Conservation (phyloP, 257 asterid species). For the Gentiana straminea region DNA sequence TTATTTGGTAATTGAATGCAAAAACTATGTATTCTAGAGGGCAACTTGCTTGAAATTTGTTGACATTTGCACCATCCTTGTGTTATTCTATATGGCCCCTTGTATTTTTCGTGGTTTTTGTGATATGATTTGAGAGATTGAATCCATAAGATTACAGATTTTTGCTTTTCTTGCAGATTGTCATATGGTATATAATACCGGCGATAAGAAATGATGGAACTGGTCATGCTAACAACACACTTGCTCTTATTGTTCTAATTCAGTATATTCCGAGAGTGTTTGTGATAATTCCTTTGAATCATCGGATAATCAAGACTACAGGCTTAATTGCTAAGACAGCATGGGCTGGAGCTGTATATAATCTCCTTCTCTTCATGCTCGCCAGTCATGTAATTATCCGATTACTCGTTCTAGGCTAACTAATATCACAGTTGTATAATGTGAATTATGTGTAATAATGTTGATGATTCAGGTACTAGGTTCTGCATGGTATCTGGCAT, state of each 20-base stretch:
- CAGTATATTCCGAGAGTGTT: conserved; percentile 76
- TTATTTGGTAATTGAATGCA: neutral
- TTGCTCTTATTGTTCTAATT: conserved; percentile 81
- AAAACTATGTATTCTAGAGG: too few relatives aligned
- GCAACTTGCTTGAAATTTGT: too few relatives aligned
- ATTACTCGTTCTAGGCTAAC: neutral
- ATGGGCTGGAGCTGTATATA: conserved; percentile 98
- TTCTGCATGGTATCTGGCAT: conserved; percentile 88
- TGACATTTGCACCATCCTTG: too few relatives aligned
- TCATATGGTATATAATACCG: conserved; percentile 69
- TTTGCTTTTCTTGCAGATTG: conserved; percentile 41
- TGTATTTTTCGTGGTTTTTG: too few relatives aligned
- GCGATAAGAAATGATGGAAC: conserved; percentile 45
- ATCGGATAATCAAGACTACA: conserved; percentile 64
- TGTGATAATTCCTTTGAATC: conserved; percentile 73
- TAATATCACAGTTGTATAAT: neutral
- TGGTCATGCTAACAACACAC: conserved; percentile 68
- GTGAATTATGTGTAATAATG: neutral
- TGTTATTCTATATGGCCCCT: too few relatives aligned
- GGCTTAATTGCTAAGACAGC: conserved; percentile 93
- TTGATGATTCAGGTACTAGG: conserved; percentile 50
- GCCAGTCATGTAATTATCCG: conserved; percentile 63
- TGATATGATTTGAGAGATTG: too few relatives aligned
- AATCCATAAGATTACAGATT: neutral
- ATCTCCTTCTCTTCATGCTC: conserved; percentile 76